Conservation (phyloP, 2,329 filamentous ascomycete species). For the Penicillium psychrosexuale region DNA sequence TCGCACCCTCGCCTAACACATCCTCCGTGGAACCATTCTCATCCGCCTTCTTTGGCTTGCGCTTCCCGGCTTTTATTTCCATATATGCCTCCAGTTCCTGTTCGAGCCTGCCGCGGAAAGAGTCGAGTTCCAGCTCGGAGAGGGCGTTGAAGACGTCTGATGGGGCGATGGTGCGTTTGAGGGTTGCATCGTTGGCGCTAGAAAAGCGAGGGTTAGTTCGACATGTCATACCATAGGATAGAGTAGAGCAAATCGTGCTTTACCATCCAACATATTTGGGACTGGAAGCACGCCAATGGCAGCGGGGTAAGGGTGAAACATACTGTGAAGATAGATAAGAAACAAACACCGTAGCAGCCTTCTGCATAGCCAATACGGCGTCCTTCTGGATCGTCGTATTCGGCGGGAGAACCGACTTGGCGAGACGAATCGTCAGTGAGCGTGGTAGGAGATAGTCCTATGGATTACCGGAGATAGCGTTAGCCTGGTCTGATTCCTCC, state of each 20-base stretch:
- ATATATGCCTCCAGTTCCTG: conserved; percentile 54
- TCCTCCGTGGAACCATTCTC: conserved; percentile 33
- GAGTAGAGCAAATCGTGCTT: background rate
- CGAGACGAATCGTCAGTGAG: conserved; percentile 59
- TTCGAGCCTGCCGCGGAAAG: conserved; percentile 57
- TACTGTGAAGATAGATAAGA: conserved; percentile 62
- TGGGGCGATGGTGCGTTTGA: conserved; percentile 61
- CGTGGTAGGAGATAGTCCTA: conserved; percentile 63
- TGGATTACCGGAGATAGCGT: background rate
- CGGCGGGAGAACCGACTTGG: conserved; percentile 61
- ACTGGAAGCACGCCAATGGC: background rate
- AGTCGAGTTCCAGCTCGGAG: conserved; percentile 59
- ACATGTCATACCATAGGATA: background rate
- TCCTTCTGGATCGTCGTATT: conserved; percentile 66
- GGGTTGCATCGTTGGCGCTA: conserved; percentile 60
- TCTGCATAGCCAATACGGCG: conserved; percentile 61
- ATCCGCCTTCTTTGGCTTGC: conserved; percentile 47
- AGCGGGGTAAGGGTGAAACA: conserved; percentile 20
- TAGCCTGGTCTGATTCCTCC: background rate
- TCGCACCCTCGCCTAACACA: background rate
- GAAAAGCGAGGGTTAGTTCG: conserved; percentile 7
- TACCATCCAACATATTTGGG: background rate
- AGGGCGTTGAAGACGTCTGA: conserved; percentile 60
- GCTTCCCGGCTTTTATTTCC: conserved; percentile 44
- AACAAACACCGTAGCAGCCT: conserved; percentile 65